Percentiles rank a stretch among this genome's conserved stretches.
Evolutionary conservation across 176 grass and related monocot species (phyloP).

Genomic region (Cenchrus fungigraminus): DNA sequence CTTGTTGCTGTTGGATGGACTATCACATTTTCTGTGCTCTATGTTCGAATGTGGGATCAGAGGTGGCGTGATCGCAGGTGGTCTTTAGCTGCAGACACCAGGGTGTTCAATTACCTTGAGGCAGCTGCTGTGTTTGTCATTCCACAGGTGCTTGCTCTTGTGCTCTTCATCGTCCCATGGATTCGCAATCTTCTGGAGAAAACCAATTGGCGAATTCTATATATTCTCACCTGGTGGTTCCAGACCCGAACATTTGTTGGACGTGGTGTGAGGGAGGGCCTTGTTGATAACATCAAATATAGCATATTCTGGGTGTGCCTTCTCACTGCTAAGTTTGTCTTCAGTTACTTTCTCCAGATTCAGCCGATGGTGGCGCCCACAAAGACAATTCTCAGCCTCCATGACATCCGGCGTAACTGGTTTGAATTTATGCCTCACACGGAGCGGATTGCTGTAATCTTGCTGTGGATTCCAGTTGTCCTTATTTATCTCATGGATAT

Average conservation of each 20-base stretch:
- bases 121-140: slow-evolving; percentile 83
- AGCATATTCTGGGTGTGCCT: slow-evolving; percentile 74
- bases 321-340: slow-evolving; percentile 75
- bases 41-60: slow-evolving; percentile 82
- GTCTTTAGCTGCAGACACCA: slow-evolving; percentile 68
- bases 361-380: slow-evolving; percentile 77
- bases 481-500: slow-evolving; percentile 98
- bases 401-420: slow-evolving; percentile 64
- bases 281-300: slow-evolving; percentile 88
- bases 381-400: slow-evolving; percentile 72
- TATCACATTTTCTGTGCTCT: slow-evolving; percentile 72
- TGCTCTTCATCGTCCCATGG: slow-evolving; percentile 86
- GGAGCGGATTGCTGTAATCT: slow-evolving; percentile 69
- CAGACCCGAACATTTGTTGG: slow-evolving; percentile 90
- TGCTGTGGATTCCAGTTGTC: slow-evolving; percentile 85
- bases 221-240: slow-evolving; percentile 94
- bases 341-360: slow-evolving; percentile 97
- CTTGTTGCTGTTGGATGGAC: slow-evolving; percentile 76
- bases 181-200: slow-evolving; percentile 86
- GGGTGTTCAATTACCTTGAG: slow-evolving; percentile 73
- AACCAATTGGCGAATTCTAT: slow-evolving; percentile 90
- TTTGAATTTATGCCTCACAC: slow-evolving; percentile 91
- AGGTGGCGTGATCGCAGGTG: slow-evolving; percentile 67
- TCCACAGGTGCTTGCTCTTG: slow-evolving; percentile 68
- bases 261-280: slow-evolving; percentile 83